phyloP scores from a whole-genome alignment of 257 asterid species.

The Plantago elongata region DNA sequence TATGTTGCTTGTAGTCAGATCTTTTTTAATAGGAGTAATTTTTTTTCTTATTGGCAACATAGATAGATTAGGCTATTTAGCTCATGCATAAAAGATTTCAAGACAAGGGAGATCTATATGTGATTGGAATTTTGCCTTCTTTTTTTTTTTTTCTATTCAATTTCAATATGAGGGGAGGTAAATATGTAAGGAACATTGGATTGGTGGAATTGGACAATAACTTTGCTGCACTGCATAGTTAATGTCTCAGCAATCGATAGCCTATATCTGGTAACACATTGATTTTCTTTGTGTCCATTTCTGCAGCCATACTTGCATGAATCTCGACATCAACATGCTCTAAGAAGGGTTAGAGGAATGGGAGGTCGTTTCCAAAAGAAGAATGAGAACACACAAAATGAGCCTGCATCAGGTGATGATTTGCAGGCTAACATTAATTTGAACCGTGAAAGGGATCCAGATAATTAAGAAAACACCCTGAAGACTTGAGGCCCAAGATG shows the following conservation, averaged over 20 bases:
- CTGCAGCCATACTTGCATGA: constrained; percentile 95
- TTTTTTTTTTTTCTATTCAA: neutral
- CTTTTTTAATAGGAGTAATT: too few species aligned
- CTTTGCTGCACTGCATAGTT: neutral
- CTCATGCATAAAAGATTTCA: too few species aligned
- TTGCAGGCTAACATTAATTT: constrained; percentile 37
- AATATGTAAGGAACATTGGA: neutral
- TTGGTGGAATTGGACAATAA: neutral
- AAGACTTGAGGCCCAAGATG: constrained; percentile 20
- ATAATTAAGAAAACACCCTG: constrained; percentile 35
- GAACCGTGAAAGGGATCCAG: constrained; percentile 31
- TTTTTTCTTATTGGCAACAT: too few species aligned
- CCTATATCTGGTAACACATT: neutral
- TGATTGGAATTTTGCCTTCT: constrained; percentile 8
- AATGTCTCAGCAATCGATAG: too few species aligned
- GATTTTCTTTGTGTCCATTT: constrained; percentile 13
- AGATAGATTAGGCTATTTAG: too few species aligned
- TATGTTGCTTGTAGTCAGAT: too few species aligned
- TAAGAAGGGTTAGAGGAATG: constrained; percentile 73
- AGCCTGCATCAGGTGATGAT: constrained; percentile 41
- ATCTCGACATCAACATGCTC: constrained; percentile 88
- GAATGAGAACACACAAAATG: constrained; percentile 41
- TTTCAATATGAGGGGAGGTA: too few species aligned
- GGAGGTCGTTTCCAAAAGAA: constrained; percentile 95
- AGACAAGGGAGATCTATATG: neutral